Percentiles rank a stretch among this genome's conserved stretches.
These are phyloP conservation scores for Triadica sebifera DNA, from an alignment of 345 rosid species.

Conservation along the genomic window DNA sequence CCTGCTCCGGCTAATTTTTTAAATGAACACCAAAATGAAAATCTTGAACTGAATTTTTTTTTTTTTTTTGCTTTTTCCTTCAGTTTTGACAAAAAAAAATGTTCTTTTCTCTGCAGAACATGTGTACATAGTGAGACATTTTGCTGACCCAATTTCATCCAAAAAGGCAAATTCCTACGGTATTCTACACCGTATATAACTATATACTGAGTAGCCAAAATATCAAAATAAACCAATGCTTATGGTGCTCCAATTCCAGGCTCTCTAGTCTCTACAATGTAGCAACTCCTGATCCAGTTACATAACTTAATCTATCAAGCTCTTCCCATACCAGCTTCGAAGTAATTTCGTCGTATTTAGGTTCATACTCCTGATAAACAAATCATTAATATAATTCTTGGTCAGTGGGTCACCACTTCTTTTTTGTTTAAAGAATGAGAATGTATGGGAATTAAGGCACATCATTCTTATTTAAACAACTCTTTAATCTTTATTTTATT, in stretches of 20 bases:
- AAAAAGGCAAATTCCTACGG: slow-evolving; percentile 5
- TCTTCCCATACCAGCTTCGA: slow-evolving; percentile 85
- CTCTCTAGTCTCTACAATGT: slow-evolving; percentile 19
- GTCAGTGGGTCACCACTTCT: too few relatives aligned
- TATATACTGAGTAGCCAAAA: slow-evolving; percentile 7
- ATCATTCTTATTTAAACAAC: neutral
- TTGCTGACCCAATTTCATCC: neutral
- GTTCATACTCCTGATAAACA: slow-evolving; percentile 58
- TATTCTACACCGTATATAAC: slow-evolving; percentile 6
- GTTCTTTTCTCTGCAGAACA: neutral
- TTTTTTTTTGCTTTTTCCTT: neutral
- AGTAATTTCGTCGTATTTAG: slow-evolving; percentile 69
- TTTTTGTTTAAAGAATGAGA: neutral
- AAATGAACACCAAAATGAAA: neutral
- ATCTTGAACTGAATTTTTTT: slow-evolving; percentile 3
- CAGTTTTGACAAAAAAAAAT: slow-evolving; percentile 3
- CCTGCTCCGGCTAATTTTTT: too few relatives aligned
- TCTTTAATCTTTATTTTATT: neutral
- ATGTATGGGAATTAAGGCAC: slow-evolving; percentile 1
- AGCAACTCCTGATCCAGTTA: slow-evolving; percentile 57
- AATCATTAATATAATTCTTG: too few relatives aligned
- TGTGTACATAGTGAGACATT: neutral
- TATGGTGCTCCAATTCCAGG: neutral
- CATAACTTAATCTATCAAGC: slow-evolving; percentile 59
- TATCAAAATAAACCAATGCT: neutral